A percentile compares a stretch with the other conserved stretches of the same genome.
phyloP scores from a whole-genome alignment of 2,329 filamentous ascomycete genomes.

The Akanthomyces lecanii region DNA sequence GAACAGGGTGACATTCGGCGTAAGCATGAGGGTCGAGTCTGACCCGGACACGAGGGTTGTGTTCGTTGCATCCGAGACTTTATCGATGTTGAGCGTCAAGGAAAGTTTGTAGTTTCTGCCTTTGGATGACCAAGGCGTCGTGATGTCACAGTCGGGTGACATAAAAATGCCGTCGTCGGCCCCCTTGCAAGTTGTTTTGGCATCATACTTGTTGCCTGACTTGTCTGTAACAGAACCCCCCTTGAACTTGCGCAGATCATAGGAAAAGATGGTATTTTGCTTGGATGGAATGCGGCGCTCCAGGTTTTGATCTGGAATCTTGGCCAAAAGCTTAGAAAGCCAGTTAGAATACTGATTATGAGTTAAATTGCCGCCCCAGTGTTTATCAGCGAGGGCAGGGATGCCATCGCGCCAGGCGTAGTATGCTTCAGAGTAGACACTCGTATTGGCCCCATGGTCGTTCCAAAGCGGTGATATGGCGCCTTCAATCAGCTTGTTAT shows the following conservation, averaged over 20 bases:
- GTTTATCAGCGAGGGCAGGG: constrained; percentile 25
- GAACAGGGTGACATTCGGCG: constrained; percentile 33
- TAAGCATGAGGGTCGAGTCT: constrained; percentile 42
- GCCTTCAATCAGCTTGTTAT: constrained; percentile 20
- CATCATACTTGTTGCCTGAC: constrained; percentile 26
- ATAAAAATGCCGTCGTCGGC: constrained; percentile 29
- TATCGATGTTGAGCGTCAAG: constrained; percentile 35
- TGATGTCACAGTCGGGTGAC: constrained; percentile 36
- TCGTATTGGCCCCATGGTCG: constrained; percentile 24
- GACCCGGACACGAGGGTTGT: constrained; percentile 38
- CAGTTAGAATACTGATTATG: constrained; percentile 15
- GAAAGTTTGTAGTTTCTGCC: constrained; percentile 54
- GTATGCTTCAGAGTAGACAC: constrained; percentile 24
- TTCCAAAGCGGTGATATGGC: constrained; percentile 26
- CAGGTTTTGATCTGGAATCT: constrained; percentile 23
- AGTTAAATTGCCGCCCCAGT: constrained; percentile 24
- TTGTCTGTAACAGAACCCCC: constrained; percentile 17
- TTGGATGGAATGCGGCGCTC: constrained; percentile 21
- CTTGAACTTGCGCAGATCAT: constrained; percentile 21
- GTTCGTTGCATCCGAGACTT: constrained; percentile 29
- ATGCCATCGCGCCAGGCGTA: constrained; percentile 25
- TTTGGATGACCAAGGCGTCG: constrained; percentile 48
- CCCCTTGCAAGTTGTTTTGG: constrained; percentile 34
- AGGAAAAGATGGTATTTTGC: constrained; percentile 21
- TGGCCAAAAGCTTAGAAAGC: constrained; percentile 18